Evolutionary conservation across 495 filamentous ascomycete species (phyloP).

Genomic region (Parmelia sp.): DNA sequence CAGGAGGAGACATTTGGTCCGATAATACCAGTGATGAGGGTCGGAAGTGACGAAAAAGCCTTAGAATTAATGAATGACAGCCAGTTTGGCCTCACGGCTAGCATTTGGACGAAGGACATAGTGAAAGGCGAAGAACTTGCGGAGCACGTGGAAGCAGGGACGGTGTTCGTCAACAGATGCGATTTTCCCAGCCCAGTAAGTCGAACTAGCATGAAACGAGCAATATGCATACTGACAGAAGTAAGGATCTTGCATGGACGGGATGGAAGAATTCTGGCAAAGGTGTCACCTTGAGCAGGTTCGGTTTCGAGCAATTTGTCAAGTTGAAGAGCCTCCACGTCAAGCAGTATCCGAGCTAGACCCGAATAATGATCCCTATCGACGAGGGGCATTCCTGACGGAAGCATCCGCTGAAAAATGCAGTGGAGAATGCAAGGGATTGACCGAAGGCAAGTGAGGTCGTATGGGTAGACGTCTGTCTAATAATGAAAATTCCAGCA

Average conservation of each 20-base stretch:
- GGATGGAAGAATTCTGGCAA: conserved; percentile 96
- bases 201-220: conserved; percentile 20
- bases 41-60: conserved; percentile 75
- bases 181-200: conserved; percentile 90
- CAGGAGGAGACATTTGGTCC: conserved; percentile 95
- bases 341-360: conserved; percentile 73
- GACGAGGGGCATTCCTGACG: no score
- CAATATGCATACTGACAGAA: conserved; percentile 24
- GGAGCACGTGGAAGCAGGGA: conserved; percentile 83
- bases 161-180: conserved; percentile 91
- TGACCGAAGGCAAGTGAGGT: no score
- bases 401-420: no score
- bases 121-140: conserved; percentile 67
- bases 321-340: conserved; percentile 95
- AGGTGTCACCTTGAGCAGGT: conserved; percentile 80
- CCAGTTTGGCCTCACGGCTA: conserved; percentile 91
- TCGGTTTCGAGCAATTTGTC: conserved; percentile 90
- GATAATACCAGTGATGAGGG: conserved; percentile 89
- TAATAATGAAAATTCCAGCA: background rate
- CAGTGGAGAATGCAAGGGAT: no score
- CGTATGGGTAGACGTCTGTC: no score
- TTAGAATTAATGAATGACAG: conserved; percentile 88
- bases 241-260: conserved; percentile 90
- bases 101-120: conserved; percentile 93
- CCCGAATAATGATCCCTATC: background rate